Conservation (phyloP, 495 filamentous ascomycete species). For the Tetracladium setigerum region DNA sequence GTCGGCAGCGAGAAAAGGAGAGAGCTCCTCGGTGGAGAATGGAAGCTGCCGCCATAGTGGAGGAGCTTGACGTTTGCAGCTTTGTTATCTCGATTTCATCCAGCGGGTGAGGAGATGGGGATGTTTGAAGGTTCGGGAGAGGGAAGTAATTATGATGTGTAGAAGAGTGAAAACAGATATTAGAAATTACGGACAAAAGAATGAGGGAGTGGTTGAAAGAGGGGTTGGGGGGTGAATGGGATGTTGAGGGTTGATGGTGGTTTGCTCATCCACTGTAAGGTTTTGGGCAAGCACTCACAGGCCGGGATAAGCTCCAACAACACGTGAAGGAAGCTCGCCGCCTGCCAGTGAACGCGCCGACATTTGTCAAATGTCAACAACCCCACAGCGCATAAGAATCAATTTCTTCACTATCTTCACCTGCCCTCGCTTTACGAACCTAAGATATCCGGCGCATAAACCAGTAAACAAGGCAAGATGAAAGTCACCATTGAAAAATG, state of each 20-base stretch:
- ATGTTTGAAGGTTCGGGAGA: not conserved
- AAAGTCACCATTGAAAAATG: slow-evolving; percentile 90
- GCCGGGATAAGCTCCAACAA: not conserved
- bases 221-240: slow-evolving; percentile 6
- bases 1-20: not conserved
- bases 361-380: slow-evolving; percentile 1
- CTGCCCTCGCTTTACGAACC: not conserved
- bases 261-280: slow-evolving; percentile 1
- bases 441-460: not conserved
- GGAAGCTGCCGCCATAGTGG: slow-evolving; percentile 17
- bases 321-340: slow-evolving; percentile 9
- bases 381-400: not conserved
- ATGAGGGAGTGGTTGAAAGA: not conserved
- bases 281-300: not conserved
- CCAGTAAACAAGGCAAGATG: slow-evolving; percentile 45
- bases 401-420: not conserved
- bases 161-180: not conserved
- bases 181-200: slow-evolving; percentile 1
- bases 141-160: not conserved
- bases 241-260: not conserved
- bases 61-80: not conserved
- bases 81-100: too few species aligned
- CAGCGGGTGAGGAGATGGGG: not conserved
- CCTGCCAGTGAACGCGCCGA: not conserved
- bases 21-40: slow-evolving; percentile 3